Conservation (phyloP, 352 stramenopile species). For the Pythium oligandrum region DNA sequence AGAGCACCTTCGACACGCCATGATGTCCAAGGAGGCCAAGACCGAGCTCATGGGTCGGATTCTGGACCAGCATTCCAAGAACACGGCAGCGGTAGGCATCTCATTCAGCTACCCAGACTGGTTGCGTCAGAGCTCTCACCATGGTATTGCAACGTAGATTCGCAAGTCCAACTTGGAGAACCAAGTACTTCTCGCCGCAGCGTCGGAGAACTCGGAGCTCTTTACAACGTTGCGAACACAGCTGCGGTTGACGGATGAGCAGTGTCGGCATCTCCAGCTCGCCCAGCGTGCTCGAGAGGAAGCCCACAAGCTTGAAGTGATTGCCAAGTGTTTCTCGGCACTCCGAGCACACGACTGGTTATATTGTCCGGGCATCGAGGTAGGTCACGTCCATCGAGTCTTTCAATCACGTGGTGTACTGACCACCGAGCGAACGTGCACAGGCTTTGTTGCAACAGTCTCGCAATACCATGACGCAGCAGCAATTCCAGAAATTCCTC, state of each 20-base stretch:
- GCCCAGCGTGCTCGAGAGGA: slow-evolving; percentile 50
- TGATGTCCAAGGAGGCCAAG: slow-evolving; percentile 84
- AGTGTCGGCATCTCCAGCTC: slow-evolving; percentile 58
- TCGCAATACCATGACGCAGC: slow-evolving; percentile 68
- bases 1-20: slow-evolving; percentile 71
- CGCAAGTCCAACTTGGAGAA: slow-evolving; percentile 79
- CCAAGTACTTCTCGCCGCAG: slow-evolving; percentile 64
- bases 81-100: slow-evolving; percentile 59
- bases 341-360: slow-evolving; percentile 82
- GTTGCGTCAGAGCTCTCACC: too few relatives aligned
- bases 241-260: slow-evolving; percentile 61
- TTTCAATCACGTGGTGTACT: not conserved
- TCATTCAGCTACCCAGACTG: too few relatives aligned
- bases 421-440: not conserved
- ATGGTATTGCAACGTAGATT: slow-evolving; percentile 33
- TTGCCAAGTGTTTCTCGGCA: slow-evolving; percentile 84
- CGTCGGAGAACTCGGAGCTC: slow-evolving; percentile 55
- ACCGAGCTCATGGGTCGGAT: slow-evolving; percentile 77
- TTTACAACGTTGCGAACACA: slow-evolving; percentile 46
- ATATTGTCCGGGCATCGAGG: slow-evolving; percentile 80
- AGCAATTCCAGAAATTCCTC: slow-evolving; percentile 83
- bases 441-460: slow-evolving; percentile 73
- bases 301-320: slow-evolving; percentile 67
- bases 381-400: slow-evolving; percentile 15
- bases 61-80: slow-evolving; percentile 69